Percentiles rank a stretch among this genome's conserved stretches.
These are phyloP conservation scores for Epithele typhae DNA, from an alignment of 768 basidiomycete genomes.

Conservation along the genomic window DNA sequence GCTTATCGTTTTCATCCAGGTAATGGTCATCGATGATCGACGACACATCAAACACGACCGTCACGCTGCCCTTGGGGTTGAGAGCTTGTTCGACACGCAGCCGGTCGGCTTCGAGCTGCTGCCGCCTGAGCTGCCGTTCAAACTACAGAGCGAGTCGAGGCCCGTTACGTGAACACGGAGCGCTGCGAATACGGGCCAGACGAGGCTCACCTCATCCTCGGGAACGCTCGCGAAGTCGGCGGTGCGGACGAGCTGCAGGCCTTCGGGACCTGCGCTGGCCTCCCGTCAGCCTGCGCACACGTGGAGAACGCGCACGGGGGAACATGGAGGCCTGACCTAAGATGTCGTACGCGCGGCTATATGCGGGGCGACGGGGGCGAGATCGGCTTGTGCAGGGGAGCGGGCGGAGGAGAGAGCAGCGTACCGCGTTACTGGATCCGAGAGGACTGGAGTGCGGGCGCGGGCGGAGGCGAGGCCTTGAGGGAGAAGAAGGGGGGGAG, in stretches of 20 bases:
- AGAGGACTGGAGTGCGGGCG: conserved; percentile 41
- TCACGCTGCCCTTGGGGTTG: conserved; percentile 41
- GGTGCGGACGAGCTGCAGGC: conserved; percentile 12
- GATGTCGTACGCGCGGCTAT: conserved; percentile 70
- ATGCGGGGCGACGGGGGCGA: neutral
- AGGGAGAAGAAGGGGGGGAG: neutral
- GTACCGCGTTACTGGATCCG: conserved; percentile 67
- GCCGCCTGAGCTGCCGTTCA: conserved; percentile 36
- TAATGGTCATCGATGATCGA: conserved; percentile 37
- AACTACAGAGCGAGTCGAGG: conserved; percentile 33
- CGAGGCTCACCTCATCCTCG: conserved; percentile 7
- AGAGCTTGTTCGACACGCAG: conserved; percentile 36
- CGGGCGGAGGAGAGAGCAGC: too few relatives aligned
- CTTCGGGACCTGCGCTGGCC: conserved; percentile 19
- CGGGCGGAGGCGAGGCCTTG: conserved; percentile 2
- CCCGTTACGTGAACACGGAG: conserved; percentile 4
- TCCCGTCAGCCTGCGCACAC: conserved; percentile 1
- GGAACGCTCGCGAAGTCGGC: conserved; percentile 11
- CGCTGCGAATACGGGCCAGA: too few relatives aligned
- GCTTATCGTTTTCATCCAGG: conserved; percentile 25
- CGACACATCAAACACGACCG: conserved; percentile 45
- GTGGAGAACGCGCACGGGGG: neutral
- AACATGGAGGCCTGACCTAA: conserved; percentile 42
- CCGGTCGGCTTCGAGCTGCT: conserved; percentile 35
- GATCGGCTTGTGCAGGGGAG: neutral